phyloP scores from a whole-genome alignment of 2,329 filamentous ascomycete genomes.

The Fusarium citri region DNA sequence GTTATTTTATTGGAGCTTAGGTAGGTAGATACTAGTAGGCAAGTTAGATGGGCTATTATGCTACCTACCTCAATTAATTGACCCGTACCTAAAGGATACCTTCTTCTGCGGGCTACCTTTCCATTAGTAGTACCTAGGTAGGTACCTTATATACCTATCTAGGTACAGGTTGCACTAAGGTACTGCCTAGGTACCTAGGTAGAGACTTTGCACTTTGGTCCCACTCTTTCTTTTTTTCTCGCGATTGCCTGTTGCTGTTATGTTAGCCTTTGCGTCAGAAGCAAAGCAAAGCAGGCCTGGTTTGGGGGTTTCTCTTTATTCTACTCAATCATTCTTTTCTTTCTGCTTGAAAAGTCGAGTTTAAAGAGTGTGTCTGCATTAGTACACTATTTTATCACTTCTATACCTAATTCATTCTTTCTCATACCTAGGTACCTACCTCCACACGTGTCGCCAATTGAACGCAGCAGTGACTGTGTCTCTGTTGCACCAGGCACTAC shows the following conservation, averaged over 20 bases:
- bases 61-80: too few relatives aligned
- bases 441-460: conserved; percentile 14
- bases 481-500: conserved; percentile 20
- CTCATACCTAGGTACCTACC: not conserved
- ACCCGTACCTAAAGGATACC: not conserved
- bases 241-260: conserved; percentile 29
- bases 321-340: conserved; percentile 17
- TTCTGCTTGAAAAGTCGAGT: conserved; percentile 5
- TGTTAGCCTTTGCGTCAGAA: conserved; percentile 37
- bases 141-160: too few relatives aligned
- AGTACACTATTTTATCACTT: not conserved
- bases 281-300: conserved; percentile 26
- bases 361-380: not conserved
- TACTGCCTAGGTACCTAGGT: too few relatives aligned
- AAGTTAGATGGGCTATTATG: not conserved
- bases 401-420: not conserved
- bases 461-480: conserved; percentile 21
- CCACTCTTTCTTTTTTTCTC: conserved; percentile 41
- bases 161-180: too few relatives aligned
- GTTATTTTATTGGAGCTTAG: not conserved
- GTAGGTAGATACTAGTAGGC: not conserved
- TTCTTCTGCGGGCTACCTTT: not conserved
- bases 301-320: conserved; percentile 18
- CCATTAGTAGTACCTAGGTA: too few relatives aligned
- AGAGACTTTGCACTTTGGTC: not conserved